Evolutionary conservation across 345 rosid species (phyloP).

Genomic region (Clarkia xantiana): DNA sequence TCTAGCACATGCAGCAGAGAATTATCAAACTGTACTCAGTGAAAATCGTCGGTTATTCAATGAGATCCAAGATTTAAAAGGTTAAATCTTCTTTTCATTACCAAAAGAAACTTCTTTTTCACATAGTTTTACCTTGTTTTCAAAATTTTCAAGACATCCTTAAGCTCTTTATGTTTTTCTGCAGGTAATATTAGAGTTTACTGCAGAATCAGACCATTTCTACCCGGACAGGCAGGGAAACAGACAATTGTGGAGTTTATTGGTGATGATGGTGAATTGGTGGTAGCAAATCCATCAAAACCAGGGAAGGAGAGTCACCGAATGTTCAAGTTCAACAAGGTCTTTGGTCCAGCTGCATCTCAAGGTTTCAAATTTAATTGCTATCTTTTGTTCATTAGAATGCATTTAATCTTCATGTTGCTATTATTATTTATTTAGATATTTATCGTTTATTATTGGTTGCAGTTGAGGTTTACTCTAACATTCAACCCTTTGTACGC

Average conservation of each 20-base stretch:
- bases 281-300: slow-evolving; percentile 50
- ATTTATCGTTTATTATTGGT: slow-evolving; percentile 5
- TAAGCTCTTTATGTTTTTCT: not conserved
- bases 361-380: slow-evolving; percentile 40
- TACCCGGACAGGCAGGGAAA: slow-evolving; percentile 41
- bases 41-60: slow-evolving; percentile 72
- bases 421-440: too few species aligned
- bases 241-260: slow-evolving; percentile 35
- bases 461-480: slow-evolving; percentile 63
- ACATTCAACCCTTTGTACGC: slow-evolving; percentile 52
- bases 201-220: slow-evolving; percentile 69
- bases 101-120: too few species aligned
- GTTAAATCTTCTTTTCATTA: slow-evolving; percentile 14
- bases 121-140: too few species aligned
- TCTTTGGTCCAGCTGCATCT: slow-evolving; percentile 49
- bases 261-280: slow-evolving; percentile 66
- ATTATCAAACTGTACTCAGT: slow-evolving; percentile 50
- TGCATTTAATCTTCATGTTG: too few species aligned
- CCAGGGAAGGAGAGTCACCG: slow-evolving; percentile 60
- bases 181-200: slow-evolving; percentile 86
- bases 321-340: slow-evolving; percentile 58
- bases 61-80: slow-evolving; percentile 88
- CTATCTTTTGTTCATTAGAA: not conserved
- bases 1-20: slow-evolving; percentile 46
- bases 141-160: not conserved